A percentile compares a stretch with the other conserved stretches of the same genome.
These are phyloP conservation scores for Stipa capillata DNA, from an alignment of 176 grass and related monocot species.

Conservation along the genomic window DNA sequence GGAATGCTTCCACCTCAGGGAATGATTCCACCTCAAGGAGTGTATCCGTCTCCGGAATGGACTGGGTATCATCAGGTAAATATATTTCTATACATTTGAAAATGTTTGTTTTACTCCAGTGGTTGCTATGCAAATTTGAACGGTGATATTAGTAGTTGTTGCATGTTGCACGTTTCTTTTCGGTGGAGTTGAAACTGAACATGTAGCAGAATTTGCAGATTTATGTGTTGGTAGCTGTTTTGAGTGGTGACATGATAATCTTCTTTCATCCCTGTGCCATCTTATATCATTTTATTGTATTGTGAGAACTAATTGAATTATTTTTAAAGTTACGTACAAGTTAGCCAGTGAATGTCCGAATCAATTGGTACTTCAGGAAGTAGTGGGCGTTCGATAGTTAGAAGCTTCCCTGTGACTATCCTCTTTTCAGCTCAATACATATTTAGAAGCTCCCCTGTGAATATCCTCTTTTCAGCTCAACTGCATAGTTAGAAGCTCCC, in stretches of 20 bases:
- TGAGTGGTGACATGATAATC: neutral
- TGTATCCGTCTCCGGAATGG: constrained; percentile 57
- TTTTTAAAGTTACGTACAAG: no score
- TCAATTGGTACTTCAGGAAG: no score
- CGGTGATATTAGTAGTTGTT: no score
- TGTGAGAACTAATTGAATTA: neutral
- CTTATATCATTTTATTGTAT: neutral
- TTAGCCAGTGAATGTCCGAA: no score
- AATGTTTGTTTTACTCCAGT: neutral
- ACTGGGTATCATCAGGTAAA: constrained; percentile 81
- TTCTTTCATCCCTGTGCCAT: neutral
- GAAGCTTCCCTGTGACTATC: no score
- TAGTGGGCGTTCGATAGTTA: no score
- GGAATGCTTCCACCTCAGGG: constrained; percentile 65
- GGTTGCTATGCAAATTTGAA: no score
- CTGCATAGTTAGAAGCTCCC: no score
- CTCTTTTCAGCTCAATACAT: no score
- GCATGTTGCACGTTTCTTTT: neutral
- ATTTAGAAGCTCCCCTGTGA: no score
- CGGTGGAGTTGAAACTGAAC: neutral
- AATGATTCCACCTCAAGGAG: no score
- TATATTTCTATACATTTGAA: neutral
- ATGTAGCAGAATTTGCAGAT: neutral
- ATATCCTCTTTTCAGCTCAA: no score
- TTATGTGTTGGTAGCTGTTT: neutral